Evolutionary conservation across 2,329 filamentous ascomycete genomes (phyloP), one percentile per base, ranked within the genome.

Genomic region (Cordyceps pruinosa): DNA sequence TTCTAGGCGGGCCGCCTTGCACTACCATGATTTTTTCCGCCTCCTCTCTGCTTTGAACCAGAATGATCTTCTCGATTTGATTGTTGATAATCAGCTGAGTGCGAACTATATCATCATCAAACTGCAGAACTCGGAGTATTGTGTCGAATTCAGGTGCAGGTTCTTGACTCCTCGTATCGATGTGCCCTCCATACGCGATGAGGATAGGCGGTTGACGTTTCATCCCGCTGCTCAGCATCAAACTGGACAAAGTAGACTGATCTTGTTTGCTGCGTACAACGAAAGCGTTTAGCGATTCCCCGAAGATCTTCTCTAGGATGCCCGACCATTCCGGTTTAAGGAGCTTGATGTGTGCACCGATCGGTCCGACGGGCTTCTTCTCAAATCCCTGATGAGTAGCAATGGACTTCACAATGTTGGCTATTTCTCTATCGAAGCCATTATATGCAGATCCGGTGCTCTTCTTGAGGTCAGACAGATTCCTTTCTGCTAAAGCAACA

Each of bases 71-170:
- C 60, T 99, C 94, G 53, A 97, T 90, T 7, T 75, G 73, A 63
- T 90, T 81, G 60, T 86, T 87, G 68, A 97, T 94, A 65, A 99
- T 87, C 47, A 97, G 75, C 59, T 91, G 86, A 60, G 90, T 88
- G 50, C 85, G 85, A 21, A 97, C 86, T 44, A 88, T 73, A 21
- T 88, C 82, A 62, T 93, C 84, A 60, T 94, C 89, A 60, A 97
- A 88, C 70, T 90, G 86, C 53, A 99, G 77, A 1, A 89, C 84
- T 51, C 89, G 82, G 46, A 97, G 74, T 60, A 93, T 86, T 0
- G 94, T 99, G 62, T 90, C 82, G 57, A 89, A 88, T 3, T 78
- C 72, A 15, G 73, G 60, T 61, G 89, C 86, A 1, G 94, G 94
- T 67, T 97, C 91, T 58, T 89, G 69, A 8, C 60, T 64, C 15